Percentiles rank a stretch among this genome's conserved stretches.
phyloP scores from a whole-genome alignment of 495 filamentous ascomycete species.

The Lasiosphaeria hispida region DNA sequence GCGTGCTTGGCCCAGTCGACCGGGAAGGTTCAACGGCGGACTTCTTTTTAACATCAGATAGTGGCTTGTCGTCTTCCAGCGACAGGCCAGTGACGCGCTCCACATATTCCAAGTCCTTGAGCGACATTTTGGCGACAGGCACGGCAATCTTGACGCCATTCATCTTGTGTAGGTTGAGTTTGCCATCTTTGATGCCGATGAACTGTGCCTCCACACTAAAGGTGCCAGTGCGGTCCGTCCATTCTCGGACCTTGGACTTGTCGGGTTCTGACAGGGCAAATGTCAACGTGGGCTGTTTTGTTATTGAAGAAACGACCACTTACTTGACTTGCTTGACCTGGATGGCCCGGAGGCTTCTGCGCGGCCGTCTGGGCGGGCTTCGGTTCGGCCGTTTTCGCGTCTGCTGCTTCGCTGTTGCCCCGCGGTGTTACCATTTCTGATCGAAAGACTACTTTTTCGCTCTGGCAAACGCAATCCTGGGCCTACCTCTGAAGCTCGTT shows the following conservation, averaged over 20 bases:
- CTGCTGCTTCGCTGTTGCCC: constrained; percentile 63
- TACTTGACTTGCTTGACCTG: constrained; percentile 67
- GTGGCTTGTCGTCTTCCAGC: constrained; percentile 93
- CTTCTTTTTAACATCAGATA: constrained; percentile 69
- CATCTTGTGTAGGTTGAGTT: constrained; percentile 96
- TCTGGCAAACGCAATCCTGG: constrained; percentile 67
- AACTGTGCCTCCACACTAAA: constrained; percentile 99
- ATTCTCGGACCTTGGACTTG: constrained; percentile 75
- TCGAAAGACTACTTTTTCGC: constrained; percentile 63
- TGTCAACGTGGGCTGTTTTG: neutral
- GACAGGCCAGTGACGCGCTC: constrained; percentile 82
- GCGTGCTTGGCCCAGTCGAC: constrained; percentile 21
- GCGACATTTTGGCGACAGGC: constrained; percentile 89
- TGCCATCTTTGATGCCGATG: constrained; percentile 86
- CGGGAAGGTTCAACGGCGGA: constrained; percentile 22
- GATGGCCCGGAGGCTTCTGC: constrained; percentile 40
- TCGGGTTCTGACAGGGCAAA: constrained; percentile 64
- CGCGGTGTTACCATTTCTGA: constrained; percentile 57
- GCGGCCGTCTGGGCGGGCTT: constrained; percentile 57
- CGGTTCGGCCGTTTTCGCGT: constrained; percentile 56
- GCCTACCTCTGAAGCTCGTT: constrained; percentile 68
- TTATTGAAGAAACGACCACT: constrained; percentile 33
- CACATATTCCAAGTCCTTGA: constrained; percentile 92
- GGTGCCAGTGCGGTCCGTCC: constrained; percentile 91
- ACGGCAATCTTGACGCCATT: constrained; percentile 99